Conservation (phyloP, 495 filamentous ascomycete species). For the Aeminium ludgeri region DNA sequence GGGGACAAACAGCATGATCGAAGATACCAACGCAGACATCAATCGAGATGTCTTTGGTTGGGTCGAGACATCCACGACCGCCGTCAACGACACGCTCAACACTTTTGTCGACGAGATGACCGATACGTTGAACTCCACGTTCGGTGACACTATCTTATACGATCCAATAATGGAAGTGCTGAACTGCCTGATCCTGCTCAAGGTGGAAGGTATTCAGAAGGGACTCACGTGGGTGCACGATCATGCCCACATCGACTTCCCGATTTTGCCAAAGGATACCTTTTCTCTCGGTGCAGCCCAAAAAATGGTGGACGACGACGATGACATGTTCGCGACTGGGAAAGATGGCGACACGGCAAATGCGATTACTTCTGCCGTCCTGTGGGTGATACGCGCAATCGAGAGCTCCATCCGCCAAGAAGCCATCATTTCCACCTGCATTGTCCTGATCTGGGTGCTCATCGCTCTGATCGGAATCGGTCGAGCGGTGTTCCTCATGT, state of each 20-base stretch:
- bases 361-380: constrained; percentile 62
- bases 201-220: constrained; percentile 44
- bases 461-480: constrained; percentile 55
- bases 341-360: constrained; percentile 52
- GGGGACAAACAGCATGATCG: constrained; percentile 58
- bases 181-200: constrained; percentile 27
- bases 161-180: constrained; percentile 52
- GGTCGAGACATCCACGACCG: constrained; percentile 64
- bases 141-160: constrained; percentile 61
- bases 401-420: constrained; percentile 49
- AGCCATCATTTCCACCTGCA: constrained; percentile 52
- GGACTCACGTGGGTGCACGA: constrained; percentile 82
- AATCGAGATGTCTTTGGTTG: constrained; percentile 78
- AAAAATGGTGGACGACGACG: constrained; percentile 31
- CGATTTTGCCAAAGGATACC: constrained; percentile 56
- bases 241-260: constrained; percentile 68
- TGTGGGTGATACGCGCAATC: constrained; percentile 45
- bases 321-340: constrained; percentile 58
- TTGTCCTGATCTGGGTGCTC: constrained; percentile 61
- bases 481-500: constrained; percentile 40
- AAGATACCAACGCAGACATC: constrained; percentile 47
- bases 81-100: constrained; percentile 75
- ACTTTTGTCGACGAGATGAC: constrained; percentile 59
- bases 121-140: constrained; percentile 53
- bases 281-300: constrained; percentile 64